Evolutionary conservation across 2,329 filamentous ascomycete genomes (phyloP), one percentile per base, ranked within the genome.

Genomic region (Hypoxylon sp.): DNA sequence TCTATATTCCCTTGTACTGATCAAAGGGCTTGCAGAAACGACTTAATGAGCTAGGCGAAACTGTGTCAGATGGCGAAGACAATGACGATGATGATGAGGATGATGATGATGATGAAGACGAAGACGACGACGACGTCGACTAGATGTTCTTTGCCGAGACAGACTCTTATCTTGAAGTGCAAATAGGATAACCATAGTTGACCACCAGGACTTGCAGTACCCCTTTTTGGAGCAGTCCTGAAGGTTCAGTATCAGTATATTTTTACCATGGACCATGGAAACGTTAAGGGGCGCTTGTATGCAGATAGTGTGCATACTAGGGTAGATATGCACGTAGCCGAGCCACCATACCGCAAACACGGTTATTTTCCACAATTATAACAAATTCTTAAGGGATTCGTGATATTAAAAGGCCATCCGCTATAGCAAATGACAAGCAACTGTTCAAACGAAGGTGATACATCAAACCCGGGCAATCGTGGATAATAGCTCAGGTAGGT

Each of bases 31-130:
- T 76, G 15, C 71, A 87, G 82, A 77, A 79, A 74, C 89, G 87
- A 50, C 81, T 93, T 13, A 85, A 85, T 71, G 85, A 84, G 20
- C 80, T 93, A 17, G 91, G 91, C 2, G 86, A 92, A 72, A 81
- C 83, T 63, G 87, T 94, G 8, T 93, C 91, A 1, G 92, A 94
- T 68, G 90, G 81, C n/a, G 91, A 93, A 0, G 85, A 85, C 0
- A 84, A 84, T 0, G 84, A 85, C 0, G 83, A 85, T 0, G 85
- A 82, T 0, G 86, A 85, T 0, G 85, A 84, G 1, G 82, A 74
- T 1, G 68, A 71, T 20, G 69, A 71, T 4, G 69, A 71, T 10
- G 72, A 72, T 24, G 76, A 78, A 26, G 74, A 70, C 5, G 68
- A 67, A 13, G 70, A 70, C 11, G 70, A 71, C 5, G 37, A 41